Conservation (phyloP, 331 rosid genomes). For the Erythrophleum ivorense region DNA sequence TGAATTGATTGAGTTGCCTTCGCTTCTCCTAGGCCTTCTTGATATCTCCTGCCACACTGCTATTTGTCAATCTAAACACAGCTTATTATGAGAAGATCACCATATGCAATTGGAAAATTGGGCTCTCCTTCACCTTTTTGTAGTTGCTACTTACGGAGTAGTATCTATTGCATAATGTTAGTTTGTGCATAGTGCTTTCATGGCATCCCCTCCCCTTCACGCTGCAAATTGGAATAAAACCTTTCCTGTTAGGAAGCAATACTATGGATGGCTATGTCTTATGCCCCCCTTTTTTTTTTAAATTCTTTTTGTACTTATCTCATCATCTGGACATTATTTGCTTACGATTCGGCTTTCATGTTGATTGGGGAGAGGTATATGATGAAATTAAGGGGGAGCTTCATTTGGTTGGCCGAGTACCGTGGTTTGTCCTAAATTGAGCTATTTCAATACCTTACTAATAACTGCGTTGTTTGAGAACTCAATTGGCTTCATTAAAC, state of each 20-base stretch:
- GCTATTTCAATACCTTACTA: neutral
- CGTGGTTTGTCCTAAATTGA: neutral
- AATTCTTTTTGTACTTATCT: neutral
- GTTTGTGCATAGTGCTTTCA: slow-evolving; percentile 11
- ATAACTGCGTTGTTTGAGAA: neutral
- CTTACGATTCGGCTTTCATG: neutral
- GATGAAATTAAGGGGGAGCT: neutral
- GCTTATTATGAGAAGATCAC: slow-evolving; percentile 18
- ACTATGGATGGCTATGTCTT: slow-evolving; percentile 5
- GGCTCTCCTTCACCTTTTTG: slow-evolving; percentile 25
- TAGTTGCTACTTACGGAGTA: slow-evolving; percentile 26
- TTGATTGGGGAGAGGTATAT: neutral
- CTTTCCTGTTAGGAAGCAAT: neutral
- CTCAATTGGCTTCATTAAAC: too few relatives aligned
- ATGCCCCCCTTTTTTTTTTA: slow-evolving; percentile 10
- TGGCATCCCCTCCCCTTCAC: neutral
- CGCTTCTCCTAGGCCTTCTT: slow-evolving; percentile 10
- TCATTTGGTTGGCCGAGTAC: neutral
- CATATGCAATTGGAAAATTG: slow-evolving; percentile 6
- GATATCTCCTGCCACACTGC: slow-evolving; percentile 23
- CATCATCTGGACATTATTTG: neutral
- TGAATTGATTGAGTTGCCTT: slow-evolving; percentile 30
- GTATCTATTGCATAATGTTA: neutral
- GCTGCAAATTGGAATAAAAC: slow-evolving; percentile 9
- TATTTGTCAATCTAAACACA: slow-evolving; percentile 13